Percentiles rank a stretch among this genome's conserved stretches.
Evolutionary conservation across 176 grass and related monocot genomes (phyloP).

Genomic region (Eragrostis nindensis): DNA sequence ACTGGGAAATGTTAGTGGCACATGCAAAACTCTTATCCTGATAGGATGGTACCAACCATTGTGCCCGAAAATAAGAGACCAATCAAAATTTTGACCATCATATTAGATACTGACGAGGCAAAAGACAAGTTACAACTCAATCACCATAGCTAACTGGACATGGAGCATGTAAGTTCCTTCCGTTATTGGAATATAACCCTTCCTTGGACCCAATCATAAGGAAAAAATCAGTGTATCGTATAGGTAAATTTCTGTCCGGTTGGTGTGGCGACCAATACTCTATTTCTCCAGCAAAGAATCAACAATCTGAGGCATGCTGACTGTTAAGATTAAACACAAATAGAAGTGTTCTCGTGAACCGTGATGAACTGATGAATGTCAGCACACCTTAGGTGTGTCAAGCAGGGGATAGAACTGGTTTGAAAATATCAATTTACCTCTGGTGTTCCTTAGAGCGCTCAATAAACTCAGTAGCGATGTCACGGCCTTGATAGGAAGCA

Average conservation of each 20-base stretch:
- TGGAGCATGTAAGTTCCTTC: neutral
- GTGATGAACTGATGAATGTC: neutral
- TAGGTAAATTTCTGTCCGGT: neutral
- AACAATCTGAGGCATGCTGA: neutral
- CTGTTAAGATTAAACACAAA: constrained; percentile 24
- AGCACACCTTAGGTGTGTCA: neutral
- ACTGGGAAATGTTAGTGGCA: neutral
- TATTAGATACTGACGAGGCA: neutral
- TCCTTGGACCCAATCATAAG: constrained; percentile 7
- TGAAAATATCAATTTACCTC: constrained; percentile 51
- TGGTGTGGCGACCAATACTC: constrained; percentile 13
- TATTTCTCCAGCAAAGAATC: neutral
- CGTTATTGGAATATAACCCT: neutral
- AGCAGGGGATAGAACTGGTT: constrained; percentile 29
- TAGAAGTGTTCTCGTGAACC: neutral
- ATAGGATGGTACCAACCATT: neutral
- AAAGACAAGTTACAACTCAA: neutral
- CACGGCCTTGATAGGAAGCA: constrained; percentile 87
- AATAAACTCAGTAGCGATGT: constrained; percentile 87
- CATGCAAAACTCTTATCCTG: neutral
- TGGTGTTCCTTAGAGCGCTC: constrained; percentile 88
- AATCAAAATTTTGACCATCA: neutral
- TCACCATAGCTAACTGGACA: neutral
- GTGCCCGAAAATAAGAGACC: neutral
- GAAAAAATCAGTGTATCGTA: constrained; percentile 9